Evolutionary conservation across 2,329 filamentous ascomycete species (phyloP).

Genomic region (Trichophyton verrucosum): DNA sequence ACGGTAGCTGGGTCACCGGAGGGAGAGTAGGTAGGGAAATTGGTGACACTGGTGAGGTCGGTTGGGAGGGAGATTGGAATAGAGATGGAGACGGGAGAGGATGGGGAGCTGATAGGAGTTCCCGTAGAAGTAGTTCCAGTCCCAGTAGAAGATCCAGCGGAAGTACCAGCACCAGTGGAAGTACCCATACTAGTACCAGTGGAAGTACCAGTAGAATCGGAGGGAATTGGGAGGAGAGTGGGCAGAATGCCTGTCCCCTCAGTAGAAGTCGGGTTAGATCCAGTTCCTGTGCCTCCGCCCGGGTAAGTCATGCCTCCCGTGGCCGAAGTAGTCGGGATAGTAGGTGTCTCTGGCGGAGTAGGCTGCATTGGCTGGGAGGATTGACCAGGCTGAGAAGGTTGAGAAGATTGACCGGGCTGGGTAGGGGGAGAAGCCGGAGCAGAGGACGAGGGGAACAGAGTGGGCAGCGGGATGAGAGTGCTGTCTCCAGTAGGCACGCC

Average conservation of each 20-base stretch:
- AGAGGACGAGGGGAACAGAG: neutral
- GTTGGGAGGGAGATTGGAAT: neutral
- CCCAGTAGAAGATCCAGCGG: neutral
- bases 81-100: neutral
- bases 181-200: neutral
- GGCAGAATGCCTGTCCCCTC: neutral
- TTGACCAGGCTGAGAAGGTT: neutral
- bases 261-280: neutral
- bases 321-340: neutral
- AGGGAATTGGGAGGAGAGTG: neutral
- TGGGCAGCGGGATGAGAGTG: neutral
- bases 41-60: neutral
- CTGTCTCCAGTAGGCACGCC: neutral
- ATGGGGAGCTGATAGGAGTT: neutral
- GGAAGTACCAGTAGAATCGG: neutral
- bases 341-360: neutral
- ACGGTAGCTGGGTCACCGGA: neutral
- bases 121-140: neutral
- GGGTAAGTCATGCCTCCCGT: neutral
- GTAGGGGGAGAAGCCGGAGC: too few species aligned
- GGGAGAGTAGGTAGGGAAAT: neutral
- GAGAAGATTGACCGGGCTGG: neutral
- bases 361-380: neutral
- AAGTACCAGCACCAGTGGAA: neutral
- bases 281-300: neutral